Conservation (phyloP, 768 basidiomycete genomes). For the Hygrocybe punicea region DNA sequence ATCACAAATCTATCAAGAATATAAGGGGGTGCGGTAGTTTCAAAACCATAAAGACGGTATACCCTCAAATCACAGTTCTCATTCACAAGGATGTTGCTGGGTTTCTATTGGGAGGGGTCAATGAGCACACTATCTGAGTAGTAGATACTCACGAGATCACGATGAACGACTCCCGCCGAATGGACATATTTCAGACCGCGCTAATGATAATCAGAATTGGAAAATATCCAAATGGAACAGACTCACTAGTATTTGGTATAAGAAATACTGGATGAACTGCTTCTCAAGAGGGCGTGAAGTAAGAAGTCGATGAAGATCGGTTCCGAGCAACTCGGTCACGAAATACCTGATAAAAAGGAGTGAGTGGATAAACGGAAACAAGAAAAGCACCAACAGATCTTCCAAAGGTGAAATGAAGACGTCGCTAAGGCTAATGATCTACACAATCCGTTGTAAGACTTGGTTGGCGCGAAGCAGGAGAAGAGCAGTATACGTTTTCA, state of each 20-base stretch:
- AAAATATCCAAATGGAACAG: background rate
- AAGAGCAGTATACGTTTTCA: conserved; percentile 84
- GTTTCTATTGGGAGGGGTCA: conserved; percentile 60
- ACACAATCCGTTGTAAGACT: conserved; percentile 8
- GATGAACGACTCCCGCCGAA: conserved; percentile 97
- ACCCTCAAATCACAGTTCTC: conserved; percentile 99
- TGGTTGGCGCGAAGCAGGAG: background rate
- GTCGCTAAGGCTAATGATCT: conserved; percentile 98
- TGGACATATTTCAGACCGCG: conserved; percentile 99
- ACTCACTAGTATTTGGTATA: conserved; percentile 94
- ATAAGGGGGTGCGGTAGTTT: conserved; percentile 8
- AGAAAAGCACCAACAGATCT: conserved; percentile 66
- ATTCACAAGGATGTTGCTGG: conserved; percentile 98
- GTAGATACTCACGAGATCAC: conserved; percentile 72
- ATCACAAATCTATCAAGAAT: conserved; percentile 78
- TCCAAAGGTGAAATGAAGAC: conserved; percentile 99
- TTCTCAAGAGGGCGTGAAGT: conserved; percentile 97
- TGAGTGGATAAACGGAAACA: background rate
- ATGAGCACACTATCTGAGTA: background rate
- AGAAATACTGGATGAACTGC: conserved; percentile 99
- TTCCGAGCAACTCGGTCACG: conserved; percentile 96
- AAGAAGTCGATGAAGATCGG: conserved; percentile 94
- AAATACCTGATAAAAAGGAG: conserved; percentile 68
- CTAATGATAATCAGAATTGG: conserved; percentile 37
- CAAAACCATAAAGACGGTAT: conserved; percentile 13